Conservation (phyloP, 176 grass and related monocot genomes). For the Musa beccarii region DNA sequence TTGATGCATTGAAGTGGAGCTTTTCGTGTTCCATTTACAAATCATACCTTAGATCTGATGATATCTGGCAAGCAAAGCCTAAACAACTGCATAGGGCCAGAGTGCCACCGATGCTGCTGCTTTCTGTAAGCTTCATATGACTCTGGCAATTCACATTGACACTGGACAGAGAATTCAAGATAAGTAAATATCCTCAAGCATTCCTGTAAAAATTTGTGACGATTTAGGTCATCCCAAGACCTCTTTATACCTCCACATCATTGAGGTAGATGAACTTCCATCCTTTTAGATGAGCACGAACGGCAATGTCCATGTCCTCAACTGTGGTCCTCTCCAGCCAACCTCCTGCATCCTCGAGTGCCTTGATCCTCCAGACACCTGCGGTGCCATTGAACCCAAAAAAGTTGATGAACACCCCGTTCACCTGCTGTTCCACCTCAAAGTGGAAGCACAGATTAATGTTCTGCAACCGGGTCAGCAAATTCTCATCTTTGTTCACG, state of each 20-base stretch:
- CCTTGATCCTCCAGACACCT: constrained; percentile 44
- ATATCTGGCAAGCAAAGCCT: constrained; percentile 48
- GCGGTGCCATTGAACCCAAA: constrained; percentile 50
- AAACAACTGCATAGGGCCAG: constrained; percentile 48
- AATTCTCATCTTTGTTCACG: constrained; percentile 47
- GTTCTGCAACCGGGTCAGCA: constrained; percentile 41
- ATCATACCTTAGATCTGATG: constrained; percentile 38
- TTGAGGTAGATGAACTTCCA: constrained; percentile 50
- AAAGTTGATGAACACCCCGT: constrained; percentile 39
- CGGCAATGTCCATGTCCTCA: constrained; percentile 49
- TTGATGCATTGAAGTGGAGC: not conserved
- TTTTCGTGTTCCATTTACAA: too few species aligned
- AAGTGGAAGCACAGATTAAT: constrained; percentile 52
- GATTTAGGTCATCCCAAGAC: not conserved
- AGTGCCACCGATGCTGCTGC: constrained; percentile 50
- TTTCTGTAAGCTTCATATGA: constrained; percentile 48
- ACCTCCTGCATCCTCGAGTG: constrained; percentile 41
- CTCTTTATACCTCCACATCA: constrained; percentile 34
- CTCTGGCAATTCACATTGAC: constrained; percentile 47
- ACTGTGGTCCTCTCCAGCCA: constrained; percentile 46
- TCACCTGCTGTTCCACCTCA: constrained; percentile 53
- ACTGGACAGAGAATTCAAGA: constrained; percentile 19
- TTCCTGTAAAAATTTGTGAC: not conserved
- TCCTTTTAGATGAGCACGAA: constrained; percentile 39
- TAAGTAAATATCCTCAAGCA: not conserved